phyloP scores from a whole-genome alignment of 1,139 yeast species.

The Arxiozyma slooffiae region DNA sequence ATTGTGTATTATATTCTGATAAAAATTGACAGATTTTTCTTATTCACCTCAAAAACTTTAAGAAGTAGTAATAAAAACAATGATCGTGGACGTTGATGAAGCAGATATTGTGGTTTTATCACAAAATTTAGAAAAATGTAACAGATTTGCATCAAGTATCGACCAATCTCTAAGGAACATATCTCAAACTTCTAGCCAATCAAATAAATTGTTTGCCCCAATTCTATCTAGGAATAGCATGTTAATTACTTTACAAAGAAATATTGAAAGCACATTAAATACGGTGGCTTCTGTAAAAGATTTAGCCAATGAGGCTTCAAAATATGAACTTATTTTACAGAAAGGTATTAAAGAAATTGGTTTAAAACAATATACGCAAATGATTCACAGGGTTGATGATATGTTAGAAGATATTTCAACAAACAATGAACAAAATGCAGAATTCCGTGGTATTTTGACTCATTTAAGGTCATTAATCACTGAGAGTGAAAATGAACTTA shows the following conservation, averaged over 20 bases:
- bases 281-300: constrained; percentile 57
- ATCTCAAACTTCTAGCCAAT: constrained; percentile 48
- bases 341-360: constrained; percentile 30
- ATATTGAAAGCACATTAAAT: constrained; percentile 50
- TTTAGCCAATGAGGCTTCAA: constrained; percentile 52
- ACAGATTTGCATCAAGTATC: constrained; percentile 47
- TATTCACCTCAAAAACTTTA: background rate
- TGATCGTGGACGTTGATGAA: constrained; percentile 54
- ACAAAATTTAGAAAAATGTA: constrained; percentile 56
- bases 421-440: constrained; percentile 26
- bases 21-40: background rate
- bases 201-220: constrained; percentile 61
- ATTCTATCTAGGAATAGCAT: constrained; percentile 54
- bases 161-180: constrained; percentile 47
- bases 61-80: background rate
- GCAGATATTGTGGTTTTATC: constrained; percentile 78
- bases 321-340: constrained; percentile 37
- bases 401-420: constrained; percentile 31
- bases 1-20: background rate
- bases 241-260: constrained; percentile 46
- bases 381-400: constrained; percentile 35
- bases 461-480: constrained; percentile 28
- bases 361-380: constrained; percentile 32
- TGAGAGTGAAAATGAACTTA: constrained; percentile 31
- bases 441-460: constrained; percentile 34